A percentile compares a stretch with the other conserved stretches of the same genome.
Conservation (phyloP, 1,284 basidiomycete species). For the Phellopilus nigrolimitatus region DNA sequence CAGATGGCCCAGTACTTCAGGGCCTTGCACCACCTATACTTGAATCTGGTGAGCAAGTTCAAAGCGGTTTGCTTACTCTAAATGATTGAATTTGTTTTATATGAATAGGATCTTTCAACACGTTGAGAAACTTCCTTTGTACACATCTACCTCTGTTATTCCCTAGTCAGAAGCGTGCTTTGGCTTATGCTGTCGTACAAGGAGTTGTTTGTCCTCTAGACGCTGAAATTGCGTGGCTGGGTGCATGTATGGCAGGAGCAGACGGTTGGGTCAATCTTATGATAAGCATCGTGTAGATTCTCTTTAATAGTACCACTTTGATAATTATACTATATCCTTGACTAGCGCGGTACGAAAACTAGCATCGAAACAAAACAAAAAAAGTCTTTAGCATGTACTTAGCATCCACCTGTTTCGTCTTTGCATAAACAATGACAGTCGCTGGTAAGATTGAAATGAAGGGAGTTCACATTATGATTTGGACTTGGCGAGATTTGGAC, state of each 20-base stretch:
- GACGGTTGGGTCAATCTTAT: conserved; percentile 95
- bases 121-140: conserved; percentile 55
- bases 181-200: conserved; percentile 75
- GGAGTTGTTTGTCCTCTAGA: conserved; percentile 85
- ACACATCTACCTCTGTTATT: conserved; percentile 65
- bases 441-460: too few relatives aligned
- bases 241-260: conserved; percentile 83
- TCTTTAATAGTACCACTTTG: not conserved
- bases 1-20: conserved; percentile 88
- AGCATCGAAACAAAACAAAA: too few relatives aligned
- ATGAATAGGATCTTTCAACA: conserved; percentile 59
- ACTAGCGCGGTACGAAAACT: too few relatives aligned
- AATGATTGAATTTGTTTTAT: too few relatives aligned
- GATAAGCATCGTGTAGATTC: conserved; percentile 46
- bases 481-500: too few relatives aligned
- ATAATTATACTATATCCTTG: not conserved
- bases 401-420: too few relatives aligned
- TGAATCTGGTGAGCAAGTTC: conserved; percentile 50
- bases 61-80: conserved; percentile 2
- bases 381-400: too few relatives aligned
- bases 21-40: conserved; percentile 78
- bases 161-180: conserved; percentile 38
- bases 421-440: too few relatives aligned
- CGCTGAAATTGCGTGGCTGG: conserved; percentile 89
- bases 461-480: too few relatives aligned